A percentile compares a stretch with the other conserved stretches of the same genome.
Conservation (phyloP, 2,329 filamentous ascomycete species). For the Leptoxyphium fumago region DNA sequence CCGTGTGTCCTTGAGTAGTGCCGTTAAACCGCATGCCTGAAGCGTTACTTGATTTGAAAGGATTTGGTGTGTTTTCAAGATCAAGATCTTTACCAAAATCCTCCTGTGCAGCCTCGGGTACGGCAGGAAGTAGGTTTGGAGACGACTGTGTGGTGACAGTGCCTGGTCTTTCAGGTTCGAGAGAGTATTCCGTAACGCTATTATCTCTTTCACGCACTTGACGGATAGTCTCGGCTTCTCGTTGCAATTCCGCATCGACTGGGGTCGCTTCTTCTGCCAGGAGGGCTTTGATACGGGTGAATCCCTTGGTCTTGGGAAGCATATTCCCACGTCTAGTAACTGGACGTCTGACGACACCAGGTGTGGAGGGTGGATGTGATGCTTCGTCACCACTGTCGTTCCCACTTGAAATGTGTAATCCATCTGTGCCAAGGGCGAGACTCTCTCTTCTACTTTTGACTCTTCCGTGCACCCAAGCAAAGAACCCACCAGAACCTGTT, state of each 20-base stretch:
- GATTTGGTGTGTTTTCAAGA: conserved; percentile 3
- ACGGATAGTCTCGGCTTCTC: conserved; percentile 88
- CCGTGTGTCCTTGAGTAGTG: conserved; percentile 34
- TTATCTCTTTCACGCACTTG: conserved; percentile 83
- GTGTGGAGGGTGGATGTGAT: conserved; percentile 36
- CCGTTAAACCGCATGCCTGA: conserved; percentile 58
- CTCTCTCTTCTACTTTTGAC: conserved; percentile 54
- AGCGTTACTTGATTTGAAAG: conserved; percentile 16
- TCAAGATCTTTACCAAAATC: conserved; percentile 52
- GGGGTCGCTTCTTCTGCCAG: conserved; percentile 78
- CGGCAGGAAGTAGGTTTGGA: conserved; percentile 46
- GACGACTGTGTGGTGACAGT: conserved; percentile 51
- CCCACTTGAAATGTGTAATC: conserved; percentile 64
- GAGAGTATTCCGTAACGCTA: conserved; percentile 23
- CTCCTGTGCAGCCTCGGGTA: conserved; percentile 45
- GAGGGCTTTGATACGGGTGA: conserved; percentile 81
- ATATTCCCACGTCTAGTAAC: conserved; percentile 83
- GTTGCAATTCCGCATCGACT: conserved; percentile 72
- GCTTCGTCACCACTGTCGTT: conserved; percentile 65
- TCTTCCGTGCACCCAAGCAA: conserved; percentile 11
- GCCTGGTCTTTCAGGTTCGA: conserved; percentile 24
- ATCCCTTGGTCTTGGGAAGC: conserved; percentile 88
- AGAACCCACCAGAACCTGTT: conserved; percentile 24
- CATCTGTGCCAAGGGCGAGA: conserved; percentile 78
- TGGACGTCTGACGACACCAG: conserved; percentile 64